Evolutionary conservation across 768 basidiomycete genomes (phyloP), one percentile per base, ranked within the genome.

Genomic region (Tricholoma furcatifolium): DNA sequence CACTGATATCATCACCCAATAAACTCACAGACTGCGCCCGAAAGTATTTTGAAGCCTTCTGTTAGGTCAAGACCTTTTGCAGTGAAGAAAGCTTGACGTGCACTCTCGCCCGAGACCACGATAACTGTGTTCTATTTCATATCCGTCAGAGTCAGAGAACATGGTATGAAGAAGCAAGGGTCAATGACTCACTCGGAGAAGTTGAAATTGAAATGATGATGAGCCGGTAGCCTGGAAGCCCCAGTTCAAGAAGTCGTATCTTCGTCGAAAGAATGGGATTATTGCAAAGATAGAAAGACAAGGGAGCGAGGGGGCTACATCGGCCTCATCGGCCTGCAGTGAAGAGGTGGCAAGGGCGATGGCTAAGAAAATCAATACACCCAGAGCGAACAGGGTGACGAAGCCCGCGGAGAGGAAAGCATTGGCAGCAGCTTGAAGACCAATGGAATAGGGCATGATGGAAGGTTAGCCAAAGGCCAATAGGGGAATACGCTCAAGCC

Each of bases 1-100:
- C 43, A 51, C 54, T 34, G 62, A 54, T 47, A 53, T 31, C 43
- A 50, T 47, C 54, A 58, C 24, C 41, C 53, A 43, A 56, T 48
- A 51, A 47, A 53, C 54, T 35, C 47, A 80, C 85, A 58, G 65
- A 90, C 88, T 50, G 85, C 87, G 46, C 88, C 88, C 45, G 86
- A 87, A 55, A 91, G 77, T 62, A 88, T 80, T 62, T 83, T 87
- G 75, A 88, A 91, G 5, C 87, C 88, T 72, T 88, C 87, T 38
- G 83, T 84, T 46, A 91, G 78, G 67, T 90, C 87, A 56, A 91
- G 80, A 18, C 79, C 79, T 67, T 81, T 83, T 51, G 85, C 81
- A 2, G 77, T 76, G 61, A 90, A 87, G 69, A 90, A 90, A 3
- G 82, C 75, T 50, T 80, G 78, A 51, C 88, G 75, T 14, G 82